A percentile compares a stretch with the other conserved stretches of the same genome.
phyloP scores from a whole-genome alignment of 371 early-diverging fungal species.

The Aphelidium insulamus region DNA sequence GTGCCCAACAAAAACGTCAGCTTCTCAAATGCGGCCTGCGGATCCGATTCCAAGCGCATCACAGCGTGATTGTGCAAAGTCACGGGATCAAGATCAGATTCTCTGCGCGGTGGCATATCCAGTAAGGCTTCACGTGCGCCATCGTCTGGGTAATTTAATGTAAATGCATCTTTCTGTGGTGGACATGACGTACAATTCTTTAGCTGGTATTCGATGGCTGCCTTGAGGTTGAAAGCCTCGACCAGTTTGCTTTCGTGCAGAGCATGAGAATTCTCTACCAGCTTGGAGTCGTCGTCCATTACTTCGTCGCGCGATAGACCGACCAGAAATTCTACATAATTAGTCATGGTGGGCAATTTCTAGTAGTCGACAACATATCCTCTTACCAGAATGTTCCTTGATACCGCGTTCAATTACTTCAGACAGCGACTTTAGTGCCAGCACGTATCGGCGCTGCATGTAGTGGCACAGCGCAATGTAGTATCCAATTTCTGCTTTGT shows the following conservation, averaged over 20 bases:
- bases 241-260: constrained; percentile 24
- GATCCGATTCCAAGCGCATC: constrained; percentile 25
- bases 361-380: not conserved
- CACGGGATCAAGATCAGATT: constrained; percentile 26
- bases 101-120: constrained; percentile 28
- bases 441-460: constrained; percentile 16
- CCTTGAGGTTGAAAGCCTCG: constrained; percentile 31
- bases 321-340: constrained; percentile 16
- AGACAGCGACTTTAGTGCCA: constrained; percentile 19
- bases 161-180: not conserved
- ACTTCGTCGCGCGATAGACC: constrained; percentile 27
- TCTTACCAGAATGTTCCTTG: constrained; percentile 22
- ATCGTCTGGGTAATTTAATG: constrained; percentile 8
- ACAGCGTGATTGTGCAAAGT: constrained; percentile 28
- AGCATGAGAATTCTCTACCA: constrained; percentile 19
- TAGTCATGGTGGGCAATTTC: constrained; percentile 1
- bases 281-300: constrained; percentile 21
- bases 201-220: constrained; percentile 25
- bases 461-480: constrained; percentile 24
- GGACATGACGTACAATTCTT: constrained; percentile 14
- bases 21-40: constrained; percentile 23
- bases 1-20: constrained; percentile 22
- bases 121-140: constrained; percentile 23
- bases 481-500: constrained; percentile 18
- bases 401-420: constrained; percentile 27